Base-by-base conservation (phyloP, 495 filamentous ascomycete genomes). In the Articulospora tetracladia region DNA sequence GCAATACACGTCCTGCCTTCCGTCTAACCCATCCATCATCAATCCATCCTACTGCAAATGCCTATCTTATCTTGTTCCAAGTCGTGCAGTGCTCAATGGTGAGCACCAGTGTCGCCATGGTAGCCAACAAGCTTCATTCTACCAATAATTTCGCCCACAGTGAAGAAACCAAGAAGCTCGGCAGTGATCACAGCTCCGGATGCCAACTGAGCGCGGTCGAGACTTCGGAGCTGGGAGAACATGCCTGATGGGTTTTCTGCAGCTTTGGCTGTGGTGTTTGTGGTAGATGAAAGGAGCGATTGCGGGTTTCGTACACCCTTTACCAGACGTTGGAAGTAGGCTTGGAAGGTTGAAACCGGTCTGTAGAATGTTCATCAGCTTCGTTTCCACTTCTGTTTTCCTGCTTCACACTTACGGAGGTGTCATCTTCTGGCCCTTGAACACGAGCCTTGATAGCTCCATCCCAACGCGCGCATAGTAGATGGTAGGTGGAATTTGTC, bases 101-200 rank as follows among this genome's bases (percentile, higher is more conserved):
- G 83, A 65, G 77, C 76, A 46, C 73, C 78, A 66, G 72, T 64
- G 64, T 88, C 82, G 67, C 90, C 91, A 72, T 84, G 80, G 80
- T 98, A 99, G 62, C 94, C 94, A 68, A 99, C 78, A 62, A 99
- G 71, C 86, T 98, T 97, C 75, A 92, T 79, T 58, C 93, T 81
- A 59, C 94, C 94, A 65, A 98, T 88, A 76, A 99, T 98, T 83
- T 97, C 92, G 59, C 94, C 94, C 23, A 99, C 84, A 19, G 92
- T 93, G 83, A 98, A 99, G 83, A 99, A 98, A 55, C 94, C 94
- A 59, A 99, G 74, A 52, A 91, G 82, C 78, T 99, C 94, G 36
- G 93, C 93, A 39, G 76, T 69, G 59, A 96, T 73, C 55, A 99
- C 88, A 69, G 88, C 90, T 55, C 76, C 85, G 23, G 88, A 70